Percentiles rank a stretch among this genome's conserved stretches.
Evolutionary conservation across 305 asterid species (phyloP).

Genomic region (Fraxinus nigra): DNA sequence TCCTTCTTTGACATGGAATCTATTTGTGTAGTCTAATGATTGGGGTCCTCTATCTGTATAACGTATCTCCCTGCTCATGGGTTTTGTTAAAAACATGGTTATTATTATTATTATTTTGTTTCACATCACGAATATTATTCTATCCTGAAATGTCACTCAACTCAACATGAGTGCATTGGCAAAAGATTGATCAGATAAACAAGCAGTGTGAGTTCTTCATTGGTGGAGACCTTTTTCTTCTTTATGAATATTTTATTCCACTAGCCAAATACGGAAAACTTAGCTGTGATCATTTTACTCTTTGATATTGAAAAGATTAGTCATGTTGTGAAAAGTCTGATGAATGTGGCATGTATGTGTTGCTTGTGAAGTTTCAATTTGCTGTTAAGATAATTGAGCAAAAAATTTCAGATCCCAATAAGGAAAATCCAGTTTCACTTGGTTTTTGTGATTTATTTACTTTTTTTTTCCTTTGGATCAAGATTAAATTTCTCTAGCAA

Average conservation of each 20-base stretch:
- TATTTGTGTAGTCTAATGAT: slow-evolving; percentile 20
- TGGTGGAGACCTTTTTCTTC: slow-evolving; percentile 6
- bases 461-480: neutral
- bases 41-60: slow-evolving; percentile 6
- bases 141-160: slow-evolving; percentile 11
- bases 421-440: neutral
- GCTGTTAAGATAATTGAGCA: neutral
- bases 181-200: slow-evolving; percentile 1
- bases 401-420: neutral
- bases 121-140: neutral
- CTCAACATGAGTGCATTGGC: slow-evolving; percentile 6
- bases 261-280: neutral
- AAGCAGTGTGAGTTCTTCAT: neutral
- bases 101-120: neutral
- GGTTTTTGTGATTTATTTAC: neutral
- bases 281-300: neutral
- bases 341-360: neutral
- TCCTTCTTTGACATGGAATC: neutral
- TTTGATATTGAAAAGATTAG: slow-evolving; percentile 13
- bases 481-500: slow-evolving; percentile 17
- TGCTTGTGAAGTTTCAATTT: slow-evolving; percentile 15
- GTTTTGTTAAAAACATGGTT: slow-evolving; percentile 5
- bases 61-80: slow-evolving; percentile 5
- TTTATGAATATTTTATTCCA: neutral
- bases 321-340: slow-evolving; percentile 11